Evolutionary conservation across 176 grass and related monocot genomes (phyloP).

Genomic region (Coix lacrymajobi): DNA sequence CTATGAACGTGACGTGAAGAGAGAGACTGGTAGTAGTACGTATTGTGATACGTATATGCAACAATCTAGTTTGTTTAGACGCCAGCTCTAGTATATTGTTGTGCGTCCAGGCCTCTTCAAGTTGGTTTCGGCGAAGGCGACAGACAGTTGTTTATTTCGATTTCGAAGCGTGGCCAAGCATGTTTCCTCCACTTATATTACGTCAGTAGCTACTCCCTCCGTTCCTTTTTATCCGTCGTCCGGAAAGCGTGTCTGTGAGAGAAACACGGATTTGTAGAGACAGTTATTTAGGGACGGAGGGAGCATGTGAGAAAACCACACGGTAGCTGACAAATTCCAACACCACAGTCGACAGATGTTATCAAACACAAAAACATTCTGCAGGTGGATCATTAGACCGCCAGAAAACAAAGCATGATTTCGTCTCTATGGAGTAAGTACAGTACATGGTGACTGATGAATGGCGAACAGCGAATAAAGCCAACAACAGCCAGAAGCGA

Average conservation of each 20-base stretch:
- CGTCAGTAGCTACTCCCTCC: neutral
- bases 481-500: neutral
- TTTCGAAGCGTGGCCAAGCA: neutral
- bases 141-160: neutral
- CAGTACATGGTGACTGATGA: neutral
- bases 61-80: neutral
- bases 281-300: too few species aligned
- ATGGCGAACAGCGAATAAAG: neutral
- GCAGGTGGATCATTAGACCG: too few species aligned
- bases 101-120: neutral
- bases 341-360: too few species aligned
- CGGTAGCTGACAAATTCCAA: too few species aligned
- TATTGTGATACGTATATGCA: too few species aligned
- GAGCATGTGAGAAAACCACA: too few species aligned
- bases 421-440: too few species aligned
- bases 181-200: neutral
- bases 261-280: too few species aligned
- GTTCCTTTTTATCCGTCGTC: too few species aligned
- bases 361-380: too few species aligned
- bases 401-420: too few species aligned
- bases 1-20: neutral
- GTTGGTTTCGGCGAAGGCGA: neutral
- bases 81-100: neutral
- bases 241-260: too few species aligned
- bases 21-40: neutral